A percentile compares a stretch with the other conserved stretches of the same genome.
Evolutionary conservation across 768 basidiomycete genomes (phyloP).

Genomic region (Inosperma sp.): DNA sequence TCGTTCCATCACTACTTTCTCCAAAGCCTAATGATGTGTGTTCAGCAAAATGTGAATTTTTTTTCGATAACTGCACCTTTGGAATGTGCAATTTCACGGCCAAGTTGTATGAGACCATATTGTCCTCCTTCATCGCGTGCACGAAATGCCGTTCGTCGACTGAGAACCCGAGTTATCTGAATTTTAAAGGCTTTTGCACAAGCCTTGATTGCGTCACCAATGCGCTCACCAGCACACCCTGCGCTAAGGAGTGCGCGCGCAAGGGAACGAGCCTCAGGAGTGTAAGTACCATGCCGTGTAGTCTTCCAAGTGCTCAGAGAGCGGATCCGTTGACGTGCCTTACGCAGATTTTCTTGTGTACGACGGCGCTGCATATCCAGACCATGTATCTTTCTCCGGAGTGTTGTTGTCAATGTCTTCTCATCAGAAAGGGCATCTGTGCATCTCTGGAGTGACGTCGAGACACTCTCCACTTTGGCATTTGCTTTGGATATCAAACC

Average conservation of each 20-base stretch:
- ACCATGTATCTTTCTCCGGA: background rate
- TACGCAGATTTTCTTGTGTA: slow-evolving; percentile 1
- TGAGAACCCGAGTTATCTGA: background rate
- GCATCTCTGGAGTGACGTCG: background rate
- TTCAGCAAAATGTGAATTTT: background rate
- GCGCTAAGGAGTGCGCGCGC: slow-evolving; percentile 10
- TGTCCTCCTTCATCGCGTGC: slow-evolving; percentile 12
- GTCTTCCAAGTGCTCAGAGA: slow-evolving; percentile 1
- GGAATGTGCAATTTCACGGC: slow-evolving; percentile 8
- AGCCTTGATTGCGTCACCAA: slow-evolving; percentile 8
- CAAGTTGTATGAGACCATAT: slow-evolving; percentile 12
- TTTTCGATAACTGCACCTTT: slow-evolving; percentile 3
- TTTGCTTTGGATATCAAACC: background rate
- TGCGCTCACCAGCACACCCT: slow-evolving; percentile 10
- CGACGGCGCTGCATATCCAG: slow-evolving; percentile 5
- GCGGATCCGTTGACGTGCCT: background rate
- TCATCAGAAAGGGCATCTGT: background rate
- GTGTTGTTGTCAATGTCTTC: background rate
- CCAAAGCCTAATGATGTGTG: slow-evolving; percentile 15
- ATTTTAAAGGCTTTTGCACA: slow-evolving; percentile 14
- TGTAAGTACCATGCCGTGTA: slow-evolving; percentile 10
- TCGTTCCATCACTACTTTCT: slow-evolving; percentile 24
- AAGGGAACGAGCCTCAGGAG: slow-evolving; percentile 9
- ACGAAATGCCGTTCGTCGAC: slow-evolving; percentile 10
- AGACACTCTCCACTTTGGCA: background rate